Evolutionary conservation across 1,284 basidiomycete species (phyloP), one percentile per base, ranked within the genome.

Genomic region (Malassezia dermatis): DNA sequence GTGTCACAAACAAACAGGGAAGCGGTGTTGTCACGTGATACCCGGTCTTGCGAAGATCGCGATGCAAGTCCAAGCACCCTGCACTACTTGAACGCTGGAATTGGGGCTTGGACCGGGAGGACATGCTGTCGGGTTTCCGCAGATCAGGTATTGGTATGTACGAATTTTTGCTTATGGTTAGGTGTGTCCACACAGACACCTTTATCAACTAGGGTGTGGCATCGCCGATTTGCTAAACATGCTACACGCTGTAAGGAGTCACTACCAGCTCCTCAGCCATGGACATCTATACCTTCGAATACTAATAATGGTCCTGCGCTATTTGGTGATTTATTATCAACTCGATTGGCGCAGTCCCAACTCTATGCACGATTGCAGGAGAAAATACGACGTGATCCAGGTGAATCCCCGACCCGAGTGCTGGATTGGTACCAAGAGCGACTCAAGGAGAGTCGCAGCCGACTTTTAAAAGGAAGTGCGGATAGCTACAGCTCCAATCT

Each of bases 371-470:
- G 15, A 39, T 39, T 39, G 21, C 37, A 39, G 15, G 37, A 39
- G 21, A 39, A 39, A 15, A 1, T 39, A 6, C 13, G 37, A 21
- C 17, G 19, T 10, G 37, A 39, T 39, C 19, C 37, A 10, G 37
- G 37, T 19, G 37, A 39, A 12, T 19, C 37, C 4, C 37, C 49
- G 13, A n/a, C 31, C 13, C 27, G 8, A 13, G 4, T 54, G 13
- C 19, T 55, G 6, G 21, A 49, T 7, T 57, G 50, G 49, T 57
- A 57, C 34, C 11, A 23, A 5, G 45, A 51, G 34, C 49, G 55
- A 3, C 30, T 57, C 8, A 47, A 57, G 30, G 55, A 57, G 32
- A 51, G 49, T 17, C 50, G 55, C 7, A 48, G 43, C 3, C 43
- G 55, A 1, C 44, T 57, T 17, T 26, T 21, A 3, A 8, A 17